These are phyloP conservation scores for Candida ipomoeae DNA, from an alignment of 805 yeast genomes.

Conservation along the genomic window DNA sequence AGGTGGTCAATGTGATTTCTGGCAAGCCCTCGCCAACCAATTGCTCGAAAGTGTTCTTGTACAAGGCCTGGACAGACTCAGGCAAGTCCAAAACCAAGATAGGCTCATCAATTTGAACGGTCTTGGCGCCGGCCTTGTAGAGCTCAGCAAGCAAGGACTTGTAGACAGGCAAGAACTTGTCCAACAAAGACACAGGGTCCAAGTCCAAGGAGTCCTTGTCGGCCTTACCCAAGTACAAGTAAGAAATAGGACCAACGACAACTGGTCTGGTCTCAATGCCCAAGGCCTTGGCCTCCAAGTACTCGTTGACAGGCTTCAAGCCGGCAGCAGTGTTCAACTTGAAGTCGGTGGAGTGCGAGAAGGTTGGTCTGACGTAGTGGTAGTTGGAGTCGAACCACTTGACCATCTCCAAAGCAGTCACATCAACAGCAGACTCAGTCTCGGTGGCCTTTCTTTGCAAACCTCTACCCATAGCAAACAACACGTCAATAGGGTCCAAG, in stretches of 20 bases:
- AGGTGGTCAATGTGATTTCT: constrained; percentile 78
- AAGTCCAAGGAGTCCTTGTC: constrained; percentile 96
- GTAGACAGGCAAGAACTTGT: constrained; percentile 90
- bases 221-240: constrained; percentile 92
- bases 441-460: constrained; percentile 94
- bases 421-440: constrained; percentile 86
- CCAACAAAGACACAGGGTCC: constrained; percentile 86
- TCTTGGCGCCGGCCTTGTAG: constrained; percentile 89
- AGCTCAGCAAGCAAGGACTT: constrained; percentile 83
- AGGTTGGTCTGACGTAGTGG: constrained; percentile 99
- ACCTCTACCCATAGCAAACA: constrained; percentile 99
- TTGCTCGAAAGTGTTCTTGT: constrained; percentile 80
- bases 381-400: constrained; percentile 99
- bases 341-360: constrained; percentile 91
- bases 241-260: constrained; percentile 93
- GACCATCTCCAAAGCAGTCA: constrained; percentile 98
- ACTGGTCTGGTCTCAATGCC: constrained; percentile 99
- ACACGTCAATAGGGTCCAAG: constrained; percentile 83
- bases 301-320: constrained; percentile 95
- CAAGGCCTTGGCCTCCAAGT: constrained; percentile 92
- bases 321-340: constrained; percentile 74
- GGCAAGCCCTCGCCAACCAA: constrained; percentile 67
- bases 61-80: constrained; percentile 76
- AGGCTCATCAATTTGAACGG: constrained; percentile 98
- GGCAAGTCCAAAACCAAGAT: constrained; percentile 90